A percentile compares a stretch with the other conserved stretches of the same genome.
These are phyloP conservation scores for Solanum acaule DNA, from an alignment of 257 asterid species.

Conservation along the genomic window DNA sequence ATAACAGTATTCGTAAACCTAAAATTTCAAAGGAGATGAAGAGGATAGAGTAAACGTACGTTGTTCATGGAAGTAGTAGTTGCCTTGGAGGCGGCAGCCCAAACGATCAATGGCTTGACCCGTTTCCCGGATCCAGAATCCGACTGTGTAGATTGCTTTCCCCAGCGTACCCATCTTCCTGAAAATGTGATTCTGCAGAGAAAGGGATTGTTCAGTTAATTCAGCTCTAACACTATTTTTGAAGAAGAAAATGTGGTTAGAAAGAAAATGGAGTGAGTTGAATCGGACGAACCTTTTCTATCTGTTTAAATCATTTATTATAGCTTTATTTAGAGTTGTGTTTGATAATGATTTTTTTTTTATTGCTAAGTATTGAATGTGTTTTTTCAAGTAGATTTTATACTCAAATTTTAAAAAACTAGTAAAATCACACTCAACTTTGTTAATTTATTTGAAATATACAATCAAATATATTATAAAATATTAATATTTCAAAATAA, in stretches of 20 bases:
- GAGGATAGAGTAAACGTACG: conserved; percentile 18
- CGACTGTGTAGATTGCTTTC: conserved; percentile 81
- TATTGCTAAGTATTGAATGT: not conserved
- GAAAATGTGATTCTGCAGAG: not conserved
- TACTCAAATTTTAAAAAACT: too few species aligned
- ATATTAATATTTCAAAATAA: too few species aligned
- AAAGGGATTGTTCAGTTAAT: not conserved
- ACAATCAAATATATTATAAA: not conserved
- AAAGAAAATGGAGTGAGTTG: conserved; percentile 1
- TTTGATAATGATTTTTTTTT: too few species aligned
- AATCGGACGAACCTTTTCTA: not conserved
- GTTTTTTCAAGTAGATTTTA: too few species aligned
- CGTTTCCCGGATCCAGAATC: conserved; percentile 95
- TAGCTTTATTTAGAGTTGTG: not conserved
- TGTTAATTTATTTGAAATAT: too few species aligned
- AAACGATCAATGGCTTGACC: conserved; percentile 99
- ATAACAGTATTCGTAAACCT: not conserved
- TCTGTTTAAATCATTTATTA: not conserved
- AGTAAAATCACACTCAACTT: not conserved
- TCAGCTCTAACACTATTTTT: not conserved
- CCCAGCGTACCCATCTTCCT: conserved; percentile 59
- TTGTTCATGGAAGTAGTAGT: conserved; percentile 75
- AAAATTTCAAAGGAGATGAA: not conserved
- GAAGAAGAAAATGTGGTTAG: too few species aligned
- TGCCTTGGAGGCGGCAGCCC: conserved; percentile 95